These are phyloP conservation scores for Komagataea norvegica DNA, from an alignment of 1,139 yeast genomes.

Conservation along the genomic window DNA sequence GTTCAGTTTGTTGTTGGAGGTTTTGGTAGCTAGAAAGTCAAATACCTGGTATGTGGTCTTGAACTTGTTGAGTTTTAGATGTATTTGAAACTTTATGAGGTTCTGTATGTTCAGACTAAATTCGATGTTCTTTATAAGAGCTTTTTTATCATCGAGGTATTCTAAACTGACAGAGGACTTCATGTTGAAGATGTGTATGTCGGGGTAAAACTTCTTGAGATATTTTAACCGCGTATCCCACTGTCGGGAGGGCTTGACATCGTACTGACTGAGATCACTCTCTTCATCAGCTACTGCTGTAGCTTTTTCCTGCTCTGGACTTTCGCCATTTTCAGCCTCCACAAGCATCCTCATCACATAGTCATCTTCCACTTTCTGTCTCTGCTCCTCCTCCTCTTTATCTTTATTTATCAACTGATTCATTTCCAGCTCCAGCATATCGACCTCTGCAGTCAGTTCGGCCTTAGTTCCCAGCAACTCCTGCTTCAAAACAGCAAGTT, in stretches of 20 bases:
- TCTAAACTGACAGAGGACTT: conserved; percentile 16
- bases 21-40: conserved; percentile 11
- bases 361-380: conserved; percentile 15
- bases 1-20: conserved; percentile 22
- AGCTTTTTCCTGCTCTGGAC: not conserved
- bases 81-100: conserved; percentile 13
- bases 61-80: conserved; percentile 10
- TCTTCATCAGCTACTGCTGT: no score
- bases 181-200: conserved; percentile 11
- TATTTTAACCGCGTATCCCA: conserved; percentile 21
- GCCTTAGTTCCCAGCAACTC: conserved; percentile 5
- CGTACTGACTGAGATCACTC: conserved; percentile 10
- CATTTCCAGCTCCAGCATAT: conserved; percentile 5
- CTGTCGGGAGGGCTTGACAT: conserved; percentile 16
- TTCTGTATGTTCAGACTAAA: conserved; percentile 13
- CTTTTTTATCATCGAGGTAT: conserved; percentile 8
- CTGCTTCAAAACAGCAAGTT: conserved; percentile 4
- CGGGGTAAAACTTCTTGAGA: conserved; percentile 21
- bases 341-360: conserved; percentile 8
- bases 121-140: conserved; percentile 17
- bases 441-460: conserved; percentile 4
- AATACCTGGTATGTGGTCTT: conserved; percentile 13
- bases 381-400: conserved; percentile 9
- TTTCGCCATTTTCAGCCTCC: conserved; percentile 5
- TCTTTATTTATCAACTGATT: conserved; percentile 4